phyloP scores from a whole-genome alignment of 129 eudicot genomes.

The Apium graveolens region DNA sequence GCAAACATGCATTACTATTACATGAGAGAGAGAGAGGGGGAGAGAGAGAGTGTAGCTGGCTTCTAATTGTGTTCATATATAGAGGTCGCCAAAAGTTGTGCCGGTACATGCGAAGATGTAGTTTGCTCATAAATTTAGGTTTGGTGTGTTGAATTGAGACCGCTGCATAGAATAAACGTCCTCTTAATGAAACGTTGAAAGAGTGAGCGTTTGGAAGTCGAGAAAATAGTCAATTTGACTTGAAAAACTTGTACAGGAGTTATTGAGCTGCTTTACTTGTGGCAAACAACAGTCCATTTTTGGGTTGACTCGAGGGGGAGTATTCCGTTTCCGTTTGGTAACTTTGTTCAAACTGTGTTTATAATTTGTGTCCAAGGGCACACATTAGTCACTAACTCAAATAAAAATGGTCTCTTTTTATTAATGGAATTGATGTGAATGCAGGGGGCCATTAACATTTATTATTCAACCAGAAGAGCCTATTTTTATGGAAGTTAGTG shows the following conservation, averaged over 20 bases:
- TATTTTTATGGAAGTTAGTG: no score
- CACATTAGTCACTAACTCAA: no score
- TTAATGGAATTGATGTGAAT: no score
- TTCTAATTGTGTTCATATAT: background rate
- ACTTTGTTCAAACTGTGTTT: no score
- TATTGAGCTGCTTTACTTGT: background rate
- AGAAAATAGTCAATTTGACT: background rate
- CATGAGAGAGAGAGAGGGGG: no score
- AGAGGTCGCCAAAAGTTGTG: background rate
- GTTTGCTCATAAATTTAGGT: background rate
- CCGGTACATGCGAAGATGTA: no score
- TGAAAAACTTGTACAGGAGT: background rate
- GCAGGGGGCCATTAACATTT: no score
- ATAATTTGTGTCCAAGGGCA: no score
- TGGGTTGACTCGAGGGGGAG: background rate
- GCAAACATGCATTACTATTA: no score
- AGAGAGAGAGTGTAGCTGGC: slow-evolving; percentile 46
- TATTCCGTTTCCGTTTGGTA: no score
- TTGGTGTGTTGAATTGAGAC: background rate
- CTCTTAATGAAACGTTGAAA: slow-evolving; percentile 4
- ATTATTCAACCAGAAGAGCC: no score
- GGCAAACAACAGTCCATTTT: background rate
- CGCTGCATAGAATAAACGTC: background rate
- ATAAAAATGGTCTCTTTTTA: no score
- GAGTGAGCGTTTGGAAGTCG: background rate